Evolutionary conservation across 805 yeast species (phyloP).

Genomic region (Naumovozyma baii): DNA sequence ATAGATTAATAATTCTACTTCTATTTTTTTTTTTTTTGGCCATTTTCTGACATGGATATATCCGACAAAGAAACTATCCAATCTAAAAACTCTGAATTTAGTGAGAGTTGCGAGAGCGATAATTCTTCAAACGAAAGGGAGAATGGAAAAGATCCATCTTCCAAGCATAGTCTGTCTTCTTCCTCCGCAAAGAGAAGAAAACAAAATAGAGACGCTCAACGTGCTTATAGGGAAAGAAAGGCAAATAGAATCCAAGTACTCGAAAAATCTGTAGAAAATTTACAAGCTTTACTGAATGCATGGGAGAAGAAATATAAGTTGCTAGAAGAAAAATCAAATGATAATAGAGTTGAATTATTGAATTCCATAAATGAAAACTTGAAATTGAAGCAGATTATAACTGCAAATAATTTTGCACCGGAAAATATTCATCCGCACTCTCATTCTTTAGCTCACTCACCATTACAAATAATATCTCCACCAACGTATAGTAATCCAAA

Average conservation of each 20-base stretch:
- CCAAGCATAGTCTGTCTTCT: not conserved
- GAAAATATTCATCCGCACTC: not conserved
- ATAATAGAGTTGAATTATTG: constrained; percentile 50
- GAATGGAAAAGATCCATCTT: not conserved
- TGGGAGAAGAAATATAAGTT: constrained; percentile 44
- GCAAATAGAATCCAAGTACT: constrained; percentile 76
- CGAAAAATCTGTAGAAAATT: constrained; percentile 36
- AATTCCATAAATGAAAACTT: not conserved
- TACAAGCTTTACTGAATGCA: constrained; percentile 44
- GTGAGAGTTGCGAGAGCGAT: not conserved
- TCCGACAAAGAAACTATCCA: too few species aligned
- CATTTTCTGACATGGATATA: too few species aligned
- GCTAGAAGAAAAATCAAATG: constrained; percentile 14
- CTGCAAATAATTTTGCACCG: not conserved
- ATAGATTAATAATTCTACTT: too few species aligned
- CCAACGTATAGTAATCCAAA: too few species aligned
- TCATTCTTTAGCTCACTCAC: not conserved
- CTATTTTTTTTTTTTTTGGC: too few species aligned
- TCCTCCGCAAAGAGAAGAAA: constrained; percentile 61
- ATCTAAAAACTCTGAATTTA: not conserved
- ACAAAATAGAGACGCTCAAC: constrained; percentile 90
- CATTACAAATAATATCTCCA: not conserved
- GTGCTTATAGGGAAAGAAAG: constrained; percentile 82
- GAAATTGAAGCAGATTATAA: not conserved
- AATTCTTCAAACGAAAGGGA: not conserved